Conservation (phyloP, 768 basidiomycete genomes). For the Nevesoporus exiguus region DNA sequence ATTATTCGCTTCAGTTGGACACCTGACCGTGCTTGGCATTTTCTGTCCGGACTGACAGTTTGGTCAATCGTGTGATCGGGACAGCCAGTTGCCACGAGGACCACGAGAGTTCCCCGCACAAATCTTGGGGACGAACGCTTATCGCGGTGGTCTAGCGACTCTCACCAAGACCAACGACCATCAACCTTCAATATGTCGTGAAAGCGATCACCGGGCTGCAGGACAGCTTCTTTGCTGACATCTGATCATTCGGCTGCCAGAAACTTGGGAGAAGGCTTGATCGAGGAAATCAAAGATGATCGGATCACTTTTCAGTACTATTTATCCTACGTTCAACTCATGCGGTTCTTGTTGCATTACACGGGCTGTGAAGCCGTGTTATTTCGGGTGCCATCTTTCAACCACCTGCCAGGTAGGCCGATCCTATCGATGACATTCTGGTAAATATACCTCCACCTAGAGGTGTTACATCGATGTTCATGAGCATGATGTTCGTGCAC, state of each 20-base stretch:
- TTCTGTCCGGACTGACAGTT: too few relatives aligned
- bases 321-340: background rate
- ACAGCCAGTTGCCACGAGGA: background rate
- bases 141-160: background rate
- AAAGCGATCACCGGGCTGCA: background rate
- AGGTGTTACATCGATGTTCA: constrained; percentile 17
- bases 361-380: constrained; percentile 2
- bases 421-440: too few relatives aligned
- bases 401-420: too few relatives aligned
- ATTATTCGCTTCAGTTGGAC: too few relatives aligned
- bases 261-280: background rate
- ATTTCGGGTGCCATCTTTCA: background rate
- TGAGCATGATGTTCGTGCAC: constrained; percentile 27
- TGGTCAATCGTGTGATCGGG: background rate
- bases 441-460: constrained; percentile 18
- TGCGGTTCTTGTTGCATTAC: constrained; percentile 1
- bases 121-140: too few relatives aligned
- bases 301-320: background rate
- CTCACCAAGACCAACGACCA: background rate
- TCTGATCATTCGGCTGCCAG: background rate
- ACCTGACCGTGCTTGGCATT: too few relatives aligned
- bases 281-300: background rate
- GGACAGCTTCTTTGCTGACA: background rate
- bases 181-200: background rate
- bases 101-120: background rate